Evolutionary conservation across 768 basidiomycete species (phyloP).

Genomic region (Albatrellus ellisii): DNA sequence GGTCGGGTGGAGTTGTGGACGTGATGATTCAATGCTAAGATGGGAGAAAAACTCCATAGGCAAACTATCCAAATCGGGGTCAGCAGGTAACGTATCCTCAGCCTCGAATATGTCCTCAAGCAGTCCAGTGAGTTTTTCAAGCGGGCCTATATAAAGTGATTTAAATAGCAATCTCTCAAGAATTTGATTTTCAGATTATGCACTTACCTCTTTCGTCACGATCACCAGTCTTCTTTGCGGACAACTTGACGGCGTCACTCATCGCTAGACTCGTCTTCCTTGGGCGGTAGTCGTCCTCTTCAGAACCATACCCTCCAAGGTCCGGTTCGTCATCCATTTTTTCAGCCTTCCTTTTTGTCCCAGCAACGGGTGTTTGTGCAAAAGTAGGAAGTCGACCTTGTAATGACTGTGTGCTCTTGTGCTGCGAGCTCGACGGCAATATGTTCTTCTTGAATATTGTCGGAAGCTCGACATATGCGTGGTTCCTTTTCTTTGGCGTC

Average conservation of each 20-base stretch:
- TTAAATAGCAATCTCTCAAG: background rate
- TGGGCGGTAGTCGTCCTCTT: slow-evolving; percentile 27
- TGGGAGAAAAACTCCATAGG: slow-evolving; percentile 52
- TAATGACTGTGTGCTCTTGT: slow-evolving; percentile 2
- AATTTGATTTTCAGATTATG: background rate
- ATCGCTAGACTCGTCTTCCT: slow-evolving; percentile 15
- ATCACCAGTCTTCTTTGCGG: slow-evolving; percentile 52
- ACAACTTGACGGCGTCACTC: slow-evolving; percentile 30
- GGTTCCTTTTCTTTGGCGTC: slow-evolving; percentile 13
- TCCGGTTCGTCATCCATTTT: slow-evolving; percentile 13
- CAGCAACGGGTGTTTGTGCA: background rate
- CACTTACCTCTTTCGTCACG: slow-evolving; percentile 59
- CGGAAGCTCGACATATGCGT: slow-evolving; percentile 20
- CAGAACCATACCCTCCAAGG: slow-evolving; percentile 23
- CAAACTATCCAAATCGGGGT: slow-evolving; percentile 36
- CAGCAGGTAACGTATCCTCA: slow-evolving; percentile 55
- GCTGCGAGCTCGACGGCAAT: slow-evolving; percentile 12
- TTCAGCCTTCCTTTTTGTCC: slow-evolving; percentile 3
- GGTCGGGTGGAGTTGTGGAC: slow-evolving; percentile 44
- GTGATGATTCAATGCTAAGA: slow-evolving; percentile 39
- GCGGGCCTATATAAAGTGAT: slow-evolving; percentile 29
- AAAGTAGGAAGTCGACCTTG: too few relatives aligned
- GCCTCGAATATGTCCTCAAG: slow-evolving; percentile 81
- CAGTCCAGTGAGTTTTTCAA: slow-evolving; percentile 64
- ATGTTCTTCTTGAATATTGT: slow-evolving; percentile 14